Evolutionary conservation across 2,329 filamentous ascomycete genomes (phyloP), one percentile per base, ranked within the genome.

Genomic region (Aschersonia sp.): DNA sequence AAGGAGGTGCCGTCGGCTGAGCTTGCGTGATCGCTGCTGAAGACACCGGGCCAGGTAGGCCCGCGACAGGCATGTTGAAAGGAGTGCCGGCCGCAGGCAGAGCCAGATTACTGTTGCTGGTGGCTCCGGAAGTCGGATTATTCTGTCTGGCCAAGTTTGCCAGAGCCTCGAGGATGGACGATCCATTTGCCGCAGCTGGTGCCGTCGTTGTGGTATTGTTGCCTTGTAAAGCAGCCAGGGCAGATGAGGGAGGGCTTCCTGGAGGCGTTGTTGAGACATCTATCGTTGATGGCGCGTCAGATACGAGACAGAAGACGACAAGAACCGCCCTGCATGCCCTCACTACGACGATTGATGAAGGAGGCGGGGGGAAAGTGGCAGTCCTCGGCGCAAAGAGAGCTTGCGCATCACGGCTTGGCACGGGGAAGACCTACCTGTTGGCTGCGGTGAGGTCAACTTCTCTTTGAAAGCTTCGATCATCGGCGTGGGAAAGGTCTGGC

Each of bases 391-490:
- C 7, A 38, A 38, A 38, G 35, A 38, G 35, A 38, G 35, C 7
- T 9, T 38, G 28, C 9, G 9, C 29, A 44, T 10, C 7, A 30
- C 43, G 31, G 29, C 6, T 9, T 9, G 9, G 20, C 6, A 7
- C 9, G 12, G 35, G 40, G n/a, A 20, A 32, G 55, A 72, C 83
- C 73, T 86, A 89, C 84, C 80, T 61, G 76, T 72, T 55, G 71
- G 9, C 30, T 30, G 61, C 45, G 76, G 70, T 51, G 78, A 73
- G 53, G 74, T 82, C 58, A 94, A 65, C 65, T 86, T 89, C 61
- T 86, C 76, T 68, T 88, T 91, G 74, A 94, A 94, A 40, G 78
- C 79, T 52, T 74, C 73, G 57, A 98, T 78, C 79, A 95, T 83
- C 47, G 81, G 66, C 42, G 75, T 64, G 30, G 92, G 89, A 65